Base-by-base conservation (phyloP, 2,329 filamentous ascomycete species). In the Fusarium sp. region DNA sequence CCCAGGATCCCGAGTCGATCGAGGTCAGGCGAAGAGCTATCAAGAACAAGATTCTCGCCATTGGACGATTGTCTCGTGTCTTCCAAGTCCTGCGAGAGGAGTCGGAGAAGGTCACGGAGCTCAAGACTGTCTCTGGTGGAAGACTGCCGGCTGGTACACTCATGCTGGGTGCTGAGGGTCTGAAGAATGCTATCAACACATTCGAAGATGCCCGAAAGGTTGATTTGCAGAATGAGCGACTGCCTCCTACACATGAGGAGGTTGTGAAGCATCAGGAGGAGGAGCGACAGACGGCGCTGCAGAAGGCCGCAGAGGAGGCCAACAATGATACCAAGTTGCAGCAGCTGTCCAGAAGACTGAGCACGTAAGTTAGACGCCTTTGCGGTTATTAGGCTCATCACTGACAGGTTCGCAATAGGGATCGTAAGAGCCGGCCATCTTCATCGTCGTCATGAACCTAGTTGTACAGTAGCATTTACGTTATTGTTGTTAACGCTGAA, bases 31-130 rank as follows among this genome's bases (percentile, higher is more conserved):
- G 96, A 80, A 92, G 95, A 54, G 95, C 95, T 5, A 98, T 99
- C 89, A 98, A 98, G 89, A 99, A 99, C 91, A 99, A 99, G 88
- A 98, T 99, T 80, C 87, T 99, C 78, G 96, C 96, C 70, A 99
- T 99, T 80, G 96, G 96, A 34, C 94, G 96, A 77, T 89, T 99
- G 74, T 98, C 96, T 40, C 94, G 96, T 78, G 96, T 99, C 70
- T 99, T 99, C 92, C 96, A 99, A 83, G 96, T 99, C 60, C 85
- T 99, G 78, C 94, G 96, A 79, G 96, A 99, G 85, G 96, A 99
- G 84, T 97, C 95, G 2, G 96, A 99, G 87, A 91, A 93, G 78
- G 95, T 99, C 66, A 98, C 96, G 42, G 96, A 99, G 84, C 91
- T 99, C 83, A 99, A 99, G 90, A 98, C 96, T 54, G 96, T 95